Base-by-base conservation (phyloP, 768 basidiomycete genomes). In the Mycena haematopus region DNA sequence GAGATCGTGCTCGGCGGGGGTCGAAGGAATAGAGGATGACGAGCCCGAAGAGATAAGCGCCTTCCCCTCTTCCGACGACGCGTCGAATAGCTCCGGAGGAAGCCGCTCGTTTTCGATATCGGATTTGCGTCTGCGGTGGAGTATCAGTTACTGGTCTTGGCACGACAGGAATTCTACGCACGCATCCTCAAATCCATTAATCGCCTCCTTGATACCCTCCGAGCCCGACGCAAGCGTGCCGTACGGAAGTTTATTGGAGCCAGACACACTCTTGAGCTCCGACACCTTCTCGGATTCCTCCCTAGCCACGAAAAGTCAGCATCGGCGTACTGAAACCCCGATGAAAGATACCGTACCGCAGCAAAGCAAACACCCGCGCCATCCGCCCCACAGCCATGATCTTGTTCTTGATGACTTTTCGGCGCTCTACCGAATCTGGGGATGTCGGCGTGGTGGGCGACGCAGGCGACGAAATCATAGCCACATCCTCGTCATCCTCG, bases 101-200 rank as follows among this genome's bases (percentile, higher is more conserved):
- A 99, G 81, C 36, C 95, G 90, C 77, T 99, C 97, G 78, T 99
- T 99, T 78, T 99, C 96, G 68, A 99, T 98, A 80, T 99, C 97
- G 49, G 92, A 94, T 78, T 95, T 96, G 63, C 95, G 94, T 33
- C 95, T 96, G 67, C 38, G 46, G 36, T 24, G 25, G 2, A 14
- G 13, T 19, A 3, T n/a, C n/a, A n/a, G n/a, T n/a, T n/a, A n/a
- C n/a, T n/a, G n/a, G n/a, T n/a, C n/a, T n/a, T n/a, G n/a, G n/a
- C n/a, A 31, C n/a, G 50, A 35, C 21, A 36, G 21, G 21, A 33
- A 40, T 19, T 15, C 6, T 13, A 66, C 95, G 65, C 78, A 96
- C 94, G 97, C 97, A 72, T 98, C 96, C 21, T 93, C 92, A 75
- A 98, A 99, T 60, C 90, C 90, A 57, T 85, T 89, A 69, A 99